These are phyloP conservation scores for Berkeleyomyces basicola DNA, from an alignment of 2,329 filamentous ascomycete species.

Conservation along the genomic window DNA sequence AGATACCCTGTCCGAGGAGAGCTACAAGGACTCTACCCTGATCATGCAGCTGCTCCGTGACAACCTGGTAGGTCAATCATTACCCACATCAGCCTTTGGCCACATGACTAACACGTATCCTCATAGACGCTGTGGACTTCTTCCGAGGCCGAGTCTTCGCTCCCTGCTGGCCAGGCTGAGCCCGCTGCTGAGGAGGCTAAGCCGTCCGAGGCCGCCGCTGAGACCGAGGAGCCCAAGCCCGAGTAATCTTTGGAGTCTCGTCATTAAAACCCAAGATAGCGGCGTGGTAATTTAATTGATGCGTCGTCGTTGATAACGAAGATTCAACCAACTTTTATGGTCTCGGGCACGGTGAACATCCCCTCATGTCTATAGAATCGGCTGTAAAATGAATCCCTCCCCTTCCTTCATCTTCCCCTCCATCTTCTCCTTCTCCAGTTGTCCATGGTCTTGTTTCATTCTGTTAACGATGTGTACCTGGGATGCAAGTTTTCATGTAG, in stretches of 20 bases:
- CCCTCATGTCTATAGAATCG: constrained; percentile 14
- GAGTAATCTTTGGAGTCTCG: constrained; percentile 36
- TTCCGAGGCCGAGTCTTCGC: constrained; percentile 79
- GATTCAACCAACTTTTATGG: not conserved
- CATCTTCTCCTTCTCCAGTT: not conserved
- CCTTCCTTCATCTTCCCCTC: not conserved
- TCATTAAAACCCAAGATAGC: constrained; percentile 23
- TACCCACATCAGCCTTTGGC: not conserved
- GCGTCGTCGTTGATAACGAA: constrained; percentile 16
- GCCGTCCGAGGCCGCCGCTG: constrained; percentile 32
- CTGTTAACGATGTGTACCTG: not conserved
- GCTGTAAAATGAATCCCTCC: not conserved
- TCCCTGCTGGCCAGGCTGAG: constrained; percentile 33
- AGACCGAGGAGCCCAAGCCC: constrained; percentile 52
- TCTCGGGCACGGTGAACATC: not conserved
- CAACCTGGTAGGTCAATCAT: constrained; percentile 55
- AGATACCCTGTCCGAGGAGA: constrained; percentile 92
- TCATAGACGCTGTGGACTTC: constrained; percentile 93
- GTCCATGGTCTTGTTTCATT: not conserved
- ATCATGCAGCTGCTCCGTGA: constrained; percentile 98
- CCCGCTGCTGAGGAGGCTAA: constrained; percentile 31
- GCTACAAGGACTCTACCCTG: constrained; percentile 97
- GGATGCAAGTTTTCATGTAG: not conserved
- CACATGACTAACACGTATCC: constrained; percentile 19
- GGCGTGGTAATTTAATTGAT: constrained; percentile 17